phyloP scores from a whole-genome alignment of 2,329 filamentous ascomycete species.

The Apiospora aurea region DNA sequence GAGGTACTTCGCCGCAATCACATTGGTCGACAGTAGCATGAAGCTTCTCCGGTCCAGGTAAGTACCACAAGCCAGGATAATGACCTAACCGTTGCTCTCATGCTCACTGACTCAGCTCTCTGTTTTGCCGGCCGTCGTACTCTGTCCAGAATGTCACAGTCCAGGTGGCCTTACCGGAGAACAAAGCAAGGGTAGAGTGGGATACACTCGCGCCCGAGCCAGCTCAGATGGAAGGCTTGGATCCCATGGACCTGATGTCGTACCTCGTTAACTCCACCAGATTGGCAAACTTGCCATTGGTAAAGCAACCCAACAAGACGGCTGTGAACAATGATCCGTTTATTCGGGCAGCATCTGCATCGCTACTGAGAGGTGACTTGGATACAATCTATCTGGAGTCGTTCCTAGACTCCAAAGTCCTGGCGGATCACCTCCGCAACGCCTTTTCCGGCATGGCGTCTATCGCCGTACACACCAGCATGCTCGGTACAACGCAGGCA shows the following conservation, averaged over 20 bases:
- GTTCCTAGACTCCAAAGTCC: neutral
- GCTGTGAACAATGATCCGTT: neutral
- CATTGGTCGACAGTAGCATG: neutral
- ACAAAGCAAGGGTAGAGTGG: neutral
- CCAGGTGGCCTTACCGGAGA: neutral
- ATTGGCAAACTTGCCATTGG: neutral
- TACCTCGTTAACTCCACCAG: neutral
- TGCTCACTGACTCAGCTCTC: neutral
- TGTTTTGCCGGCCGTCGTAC: neutral
- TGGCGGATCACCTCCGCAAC: neutral
- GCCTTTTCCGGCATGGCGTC: neutral
- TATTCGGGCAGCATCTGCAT: neutral
- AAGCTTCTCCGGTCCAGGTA: neutral
- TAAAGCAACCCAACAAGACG: neutral
- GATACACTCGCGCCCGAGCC: neutral
- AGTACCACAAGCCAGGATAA: neutral
- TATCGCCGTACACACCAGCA: neutral
- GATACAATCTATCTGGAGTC: neutral
- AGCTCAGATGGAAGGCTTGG: neutral
- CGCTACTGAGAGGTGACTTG: neutral
- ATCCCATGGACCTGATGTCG: neutral
- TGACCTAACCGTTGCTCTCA: neutral
- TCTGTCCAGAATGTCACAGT: neutral
- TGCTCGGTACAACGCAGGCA: neutral
- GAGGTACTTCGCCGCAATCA: neutral